These are phyloP conservation scores for Aspergillus sp. DNA, from an alignment of 2,329 filamentous ascomycete genomes.

Conservation along the genomic window DNA sequence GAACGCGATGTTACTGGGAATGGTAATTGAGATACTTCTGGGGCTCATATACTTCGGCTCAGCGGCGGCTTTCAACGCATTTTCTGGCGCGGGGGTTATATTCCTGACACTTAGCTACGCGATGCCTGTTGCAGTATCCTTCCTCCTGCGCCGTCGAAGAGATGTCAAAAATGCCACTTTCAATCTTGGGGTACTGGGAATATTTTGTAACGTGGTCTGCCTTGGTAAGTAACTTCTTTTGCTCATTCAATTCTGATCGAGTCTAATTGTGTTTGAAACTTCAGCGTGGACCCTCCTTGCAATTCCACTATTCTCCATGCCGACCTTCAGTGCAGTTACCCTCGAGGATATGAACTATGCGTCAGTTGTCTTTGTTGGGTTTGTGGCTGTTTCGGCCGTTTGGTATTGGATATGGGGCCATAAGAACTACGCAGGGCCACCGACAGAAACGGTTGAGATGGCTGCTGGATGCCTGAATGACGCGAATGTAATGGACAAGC, in stretches of 20 bases:
- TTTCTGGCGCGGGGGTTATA: constrained; percentile 69
- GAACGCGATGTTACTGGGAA: constrained; percentile 59
- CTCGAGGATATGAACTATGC: constrained; percentile 62
- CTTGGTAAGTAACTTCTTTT: constrained; percentile 42
- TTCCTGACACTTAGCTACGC: constrained; percentile 63
- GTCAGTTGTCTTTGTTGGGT: constrained; percentile 62
- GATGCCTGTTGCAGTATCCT: constrained; percentile 57
- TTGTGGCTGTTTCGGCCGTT: constrained; percentile 51
- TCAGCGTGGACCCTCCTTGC: constrained; percentile 55
- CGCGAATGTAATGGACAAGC: no score
- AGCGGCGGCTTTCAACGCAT: constrained; percentile 66
- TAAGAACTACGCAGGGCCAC: background rate
- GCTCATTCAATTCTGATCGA: background rate
- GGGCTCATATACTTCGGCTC: constrained; percentile 71
- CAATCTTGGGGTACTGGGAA: constrained; percentile 54
- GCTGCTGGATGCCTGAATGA: no score
- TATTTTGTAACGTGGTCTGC: constrained; percentile 55
- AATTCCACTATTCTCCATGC: constrained; percentile 58
- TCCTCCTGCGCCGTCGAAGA: constrained; percentile 49
- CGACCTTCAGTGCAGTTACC: constrained; percentile 52
- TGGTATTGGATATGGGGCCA: constrained; percentile 63
- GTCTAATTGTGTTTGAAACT: background rate
- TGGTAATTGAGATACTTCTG: constrained; percentile 59
- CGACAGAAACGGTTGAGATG: background rate
- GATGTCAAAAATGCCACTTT: constrained; percentile 36